Evolutionary conservation across 164 flowering plant species (phyloP).

Genomic region (Macadamia tetraphylla): DNA sequence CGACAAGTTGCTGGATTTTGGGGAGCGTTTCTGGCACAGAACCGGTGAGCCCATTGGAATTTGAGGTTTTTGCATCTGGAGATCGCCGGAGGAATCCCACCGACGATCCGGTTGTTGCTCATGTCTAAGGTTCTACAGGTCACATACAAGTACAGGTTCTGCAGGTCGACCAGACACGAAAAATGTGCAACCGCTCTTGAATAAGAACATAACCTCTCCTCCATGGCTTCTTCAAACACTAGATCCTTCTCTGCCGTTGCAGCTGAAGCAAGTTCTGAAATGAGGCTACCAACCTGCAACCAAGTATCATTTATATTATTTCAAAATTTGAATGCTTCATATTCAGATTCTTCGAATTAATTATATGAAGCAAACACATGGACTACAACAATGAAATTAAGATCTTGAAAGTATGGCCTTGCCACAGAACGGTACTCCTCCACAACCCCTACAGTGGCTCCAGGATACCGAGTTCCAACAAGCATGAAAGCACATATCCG

Average conservation of each 20-base stretch:
- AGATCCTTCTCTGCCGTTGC: constrained; percentile 64
- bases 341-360: too few relatives aligned
- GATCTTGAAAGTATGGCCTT: not conserved
- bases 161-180: too few relatives aligned
- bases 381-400: too few relatives aligned
- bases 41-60: too few relatives aligned
- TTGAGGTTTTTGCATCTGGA: too few relatives aligned
- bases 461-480: constrained; percentile 95
- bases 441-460: constrained; percentile 87
- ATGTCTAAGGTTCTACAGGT: too few relatives aligned
- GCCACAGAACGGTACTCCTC: constrained; percentile 82
- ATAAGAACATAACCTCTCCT: constrained; percentile 88
- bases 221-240: constrained; percentile 28
- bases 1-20: too few relatives aligned
- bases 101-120: too few relatives aligned
- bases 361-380: too few relatives aligned
- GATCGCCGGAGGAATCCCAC: too few relatives aligned
- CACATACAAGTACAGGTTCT: too few relatives aligned
- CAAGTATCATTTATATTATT: not conserved
- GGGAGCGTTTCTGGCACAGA: too few relatives aligned
- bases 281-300: constrained; percentile 74
- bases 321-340: not conserved
- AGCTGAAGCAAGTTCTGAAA: constrained; percentile 77
- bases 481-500: constrained; percentile 86
- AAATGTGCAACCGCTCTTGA: constrained; percentile 91